Percentiles rank a stretch among this genome's conserved stretches.
Evolutionary conservation across 2,329 filamentous ascomycete species (phyloP).

Genomic region (Colletotrichum sp.): DNA sequence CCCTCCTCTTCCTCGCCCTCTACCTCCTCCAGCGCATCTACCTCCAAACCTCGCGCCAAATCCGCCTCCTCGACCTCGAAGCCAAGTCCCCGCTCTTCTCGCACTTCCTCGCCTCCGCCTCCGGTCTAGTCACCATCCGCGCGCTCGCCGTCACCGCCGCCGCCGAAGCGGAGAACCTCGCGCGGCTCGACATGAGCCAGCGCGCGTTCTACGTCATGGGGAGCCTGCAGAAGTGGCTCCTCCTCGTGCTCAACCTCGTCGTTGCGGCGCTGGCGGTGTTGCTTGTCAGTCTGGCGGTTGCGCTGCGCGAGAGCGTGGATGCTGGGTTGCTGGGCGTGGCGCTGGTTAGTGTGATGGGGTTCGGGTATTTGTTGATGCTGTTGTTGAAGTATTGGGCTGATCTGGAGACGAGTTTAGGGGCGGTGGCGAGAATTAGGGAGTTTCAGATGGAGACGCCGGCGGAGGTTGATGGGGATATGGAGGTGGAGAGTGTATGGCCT

Average conservation of each 20-base stretch:
- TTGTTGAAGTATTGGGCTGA: slow-evolving; percentile 38
- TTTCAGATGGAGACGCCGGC: slow-evolving; percentile 29
- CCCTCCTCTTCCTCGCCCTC: slow-evolving; percentile 27
- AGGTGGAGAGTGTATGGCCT: not conserved
- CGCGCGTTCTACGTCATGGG: slow-evolving; percentile 62
- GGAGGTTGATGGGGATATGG: slow-evolving; percentile 14
- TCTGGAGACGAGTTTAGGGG: slow-evolving; percentile 33
- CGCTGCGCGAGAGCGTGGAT: not conserved
- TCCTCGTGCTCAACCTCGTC: slow-evolving; percentile 53
- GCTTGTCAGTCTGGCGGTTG: slow-evolving; percentile 47
- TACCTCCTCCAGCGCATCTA: slow-evolving; percentile 40
- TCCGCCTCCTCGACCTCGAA: slow-evolving; percentile 47
- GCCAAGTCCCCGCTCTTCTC: slow-evolving; percentile 44
- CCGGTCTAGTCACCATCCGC: slow-evolving; percentile 54
- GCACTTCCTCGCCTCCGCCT: slow-evolving; percentile 50
- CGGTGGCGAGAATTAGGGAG: slow-evolving; percentile 28
- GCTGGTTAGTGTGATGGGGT: slow-evolving; percentile 35
- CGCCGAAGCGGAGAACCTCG: slow-evolving; percentile 48
- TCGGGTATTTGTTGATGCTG: slow-evolving; percentile 33
- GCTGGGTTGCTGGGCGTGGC: slow-evolving; percentile 27
- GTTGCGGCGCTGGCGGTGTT: slow-evolving; percentile 51
- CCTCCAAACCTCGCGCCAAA: slow-evolving; percentile 46
- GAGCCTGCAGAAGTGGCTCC: slow-evolving; percentile 62
- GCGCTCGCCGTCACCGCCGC: slow-evolving; percentile 57
- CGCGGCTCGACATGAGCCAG: slow-evolving; percentile 58